Evolutionary conservation across 2,329 filamentous ascomycete species (phyloP).

Genomic region (Xylaria multiplex): DNA sequence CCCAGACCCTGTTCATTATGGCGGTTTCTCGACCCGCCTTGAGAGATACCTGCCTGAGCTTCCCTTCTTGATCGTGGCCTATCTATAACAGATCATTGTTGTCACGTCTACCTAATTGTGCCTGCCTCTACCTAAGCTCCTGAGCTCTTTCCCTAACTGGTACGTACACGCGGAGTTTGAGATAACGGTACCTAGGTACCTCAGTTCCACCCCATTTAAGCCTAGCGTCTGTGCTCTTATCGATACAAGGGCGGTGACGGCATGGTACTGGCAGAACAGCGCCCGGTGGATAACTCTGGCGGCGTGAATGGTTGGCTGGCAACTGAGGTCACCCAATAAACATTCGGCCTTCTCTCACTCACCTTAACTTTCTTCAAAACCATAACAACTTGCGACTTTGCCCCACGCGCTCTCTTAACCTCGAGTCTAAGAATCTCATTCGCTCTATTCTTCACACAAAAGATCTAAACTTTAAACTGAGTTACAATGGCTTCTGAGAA

Average conservation of each 20-base stretch:
- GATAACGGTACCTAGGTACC: constrained; percentile 17
- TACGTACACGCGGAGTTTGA: background rate
- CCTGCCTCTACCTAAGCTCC: background rate
- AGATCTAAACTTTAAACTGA: constrained; percentile 14
- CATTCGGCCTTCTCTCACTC: constrained; percentile 37
- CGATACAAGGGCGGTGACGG: constrained; percentile 33
- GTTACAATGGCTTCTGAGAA: constrained; percentile 62
- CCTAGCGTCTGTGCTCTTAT: constrained; percentile 22
- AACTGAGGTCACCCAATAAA: constrained; percentile 45
- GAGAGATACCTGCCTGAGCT: background rate
- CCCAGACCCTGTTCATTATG: background rate
- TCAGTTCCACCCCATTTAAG: background rate
- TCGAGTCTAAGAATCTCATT: constrained; percentile 7
- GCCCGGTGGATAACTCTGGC: constrained; percentile 29
- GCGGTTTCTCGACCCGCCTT: background rate
- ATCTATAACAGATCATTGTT: background rate
- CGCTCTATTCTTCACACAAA: constrained; percentile 9
- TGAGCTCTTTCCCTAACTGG: background rate
- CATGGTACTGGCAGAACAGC: constrained; percentile 26
- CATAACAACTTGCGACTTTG: constrained; percentile 41
- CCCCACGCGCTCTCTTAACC: constrained; percentile 22
- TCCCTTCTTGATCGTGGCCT: background rate
- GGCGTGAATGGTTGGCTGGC: constrained; percentile 36
- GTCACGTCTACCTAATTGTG: background rate
- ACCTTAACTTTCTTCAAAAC: constrained; percentile 37